These are phyloP conservation scores for Tranzscheliella williamsii DNA, from an alignment of 1,284 basidiomycete species.

Conservation along the genomic window DNA sequence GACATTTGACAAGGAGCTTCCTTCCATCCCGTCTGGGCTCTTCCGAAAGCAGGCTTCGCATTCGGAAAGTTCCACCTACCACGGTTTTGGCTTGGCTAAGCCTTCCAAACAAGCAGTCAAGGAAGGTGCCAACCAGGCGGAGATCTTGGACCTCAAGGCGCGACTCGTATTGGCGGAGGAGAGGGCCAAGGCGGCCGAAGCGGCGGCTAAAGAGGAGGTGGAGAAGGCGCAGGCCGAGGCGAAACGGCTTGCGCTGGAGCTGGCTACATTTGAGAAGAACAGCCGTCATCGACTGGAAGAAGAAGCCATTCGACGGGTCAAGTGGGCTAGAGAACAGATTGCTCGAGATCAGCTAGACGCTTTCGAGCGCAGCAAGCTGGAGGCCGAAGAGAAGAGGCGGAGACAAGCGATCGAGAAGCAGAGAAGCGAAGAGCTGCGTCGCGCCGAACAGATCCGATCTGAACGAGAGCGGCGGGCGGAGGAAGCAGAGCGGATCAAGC, in stretches of 20 bases:
- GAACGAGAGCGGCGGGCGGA: slow-evolving; percentile 11
- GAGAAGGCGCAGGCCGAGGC: slow-evolving; percentile 7
- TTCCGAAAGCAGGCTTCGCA: too few species aligned
- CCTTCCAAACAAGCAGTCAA: too few species aligned
- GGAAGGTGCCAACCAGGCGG: too few species aligned
- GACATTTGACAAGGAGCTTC: too few species aligned
- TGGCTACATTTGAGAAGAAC: slow-evolving; percentile 4
- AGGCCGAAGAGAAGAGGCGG: slow-evolving; percentile 12
- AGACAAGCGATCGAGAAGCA: slow-evolving; percentile 11
- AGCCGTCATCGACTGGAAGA: slow-evolving; percentile 7
- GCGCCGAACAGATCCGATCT: slow-evolving; percentile 6
- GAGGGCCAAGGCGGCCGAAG: slow-evolving; percentile 11
- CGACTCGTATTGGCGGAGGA: slow-evolving; percentile 8
- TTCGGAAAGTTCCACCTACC: too few species aligned
- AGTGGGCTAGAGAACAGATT: slow-evolving; percentile 19
- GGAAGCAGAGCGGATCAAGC: slow-evolving; percentile 10
- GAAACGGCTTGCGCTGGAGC: slow-evolving; percentile 7
- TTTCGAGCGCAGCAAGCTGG: slow-evolving; percentile 21
- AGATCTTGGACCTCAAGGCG: neutral
- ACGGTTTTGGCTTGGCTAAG: too few species aligned
- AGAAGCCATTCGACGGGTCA: slow-evolving; percentile 13
- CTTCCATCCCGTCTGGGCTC: too few species aligned
- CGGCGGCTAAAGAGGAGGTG: slow-evolving; percentile 3
- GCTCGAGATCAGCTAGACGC: slow-evolving; percentile 21
- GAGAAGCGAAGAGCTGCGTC: slow-evolving; percentile 1